These are phyloP conservation scores for Agastache rugosa DNA, from an alignment of 257 asterid species.

Conservation along the genomic window DNA sequence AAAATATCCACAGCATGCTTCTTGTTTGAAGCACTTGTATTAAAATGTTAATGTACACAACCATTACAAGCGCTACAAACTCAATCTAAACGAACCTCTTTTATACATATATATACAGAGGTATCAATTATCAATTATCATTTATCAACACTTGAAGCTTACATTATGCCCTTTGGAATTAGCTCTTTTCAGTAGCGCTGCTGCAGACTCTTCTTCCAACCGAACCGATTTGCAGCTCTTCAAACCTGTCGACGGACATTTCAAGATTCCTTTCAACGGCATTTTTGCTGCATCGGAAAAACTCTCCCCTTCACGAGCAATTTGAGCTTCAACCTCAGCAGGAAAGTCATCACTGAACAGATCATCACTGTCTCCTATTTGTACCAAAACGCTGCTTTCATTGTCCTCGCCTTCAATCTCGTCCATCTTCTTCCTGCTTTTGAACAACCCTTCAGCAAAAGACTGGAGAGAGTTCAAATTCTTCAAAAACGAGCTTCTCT, in stretches of 20 bases:
- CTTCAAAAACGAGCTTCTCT: slow-evolving; percentile 58
- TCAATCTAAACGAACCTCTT: background rate
- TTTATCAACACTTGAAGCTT: slow-evolving; percentile 46
- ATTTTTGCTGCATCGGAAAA: slow-evolving; percentile 6
- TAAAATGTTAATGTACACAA: slow-evolving; percentile 9
- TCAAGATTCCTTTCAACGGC: slow-evolving; percentile 71
- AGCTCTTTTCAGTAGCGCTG: slow-evolving; percentile 55
- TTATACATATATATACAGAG: background rate
- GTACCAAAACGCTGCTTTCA: slow-evolving; percentile 25
- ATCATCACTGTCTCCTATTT: slow-evolving; percentile 35
- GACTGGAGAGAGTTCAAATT: slow-evolving; percentile 59
- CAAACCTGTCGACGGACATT: slow-evolving; percentile 48
- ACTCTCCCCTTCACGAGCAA: background rate
- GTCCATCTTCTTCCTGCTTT: slow-evolving; percentile 44
- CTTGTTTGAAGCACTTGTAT: slow-evolving; percentile 17
- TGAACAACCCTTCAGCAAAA: slow-evolving; percentile 70
- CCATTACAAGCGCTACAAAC: slow-evolving; percentile 33
- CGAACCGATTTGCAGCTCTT: slow-evolving; percentile 34
- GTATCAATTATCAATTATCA: background rate
- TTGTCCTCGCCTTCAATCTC: slow-evolving; percentile 28
- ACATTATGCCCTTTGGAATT: slow-evolving; percentile 80
- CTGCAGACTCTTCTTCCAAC: slow-evolving; percentile 31
- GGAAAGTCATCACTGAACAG: slow-evolving; percentile 26
- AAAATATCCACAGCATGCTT: background rate
- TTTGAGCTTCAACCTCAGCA: background rate